phyloP scores from a whole-genome alignment of 2,329 filamentous ascomycete species.

The Curvularia spicifera region DNA sequence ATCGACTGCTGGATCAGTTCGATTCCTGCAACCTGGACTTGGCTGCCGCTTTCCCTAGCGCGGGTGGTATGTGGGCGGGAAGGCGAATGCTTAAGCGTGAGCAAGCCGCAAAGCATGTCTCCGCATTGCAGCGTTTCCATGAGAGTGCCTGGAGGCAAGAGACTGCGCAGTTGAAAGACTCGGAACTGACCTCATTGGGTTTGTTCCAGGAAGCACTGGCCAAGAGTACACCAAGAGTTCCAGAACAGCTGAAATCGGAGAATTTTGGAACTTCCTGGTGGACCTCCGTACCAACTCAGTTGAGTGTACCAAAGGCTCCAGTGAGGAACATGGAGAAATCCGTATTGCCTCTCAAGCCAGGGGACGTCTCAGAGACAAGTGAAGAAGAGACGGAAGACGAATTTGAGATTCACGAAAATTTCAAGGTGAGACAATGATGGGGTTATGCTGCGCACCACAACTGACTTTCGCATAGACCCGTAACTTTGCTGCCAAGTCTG shows the following conservation, averaged over 20 bases:
- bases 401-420: slow-evolving; percentile 45
- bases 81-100: slow-evolving; percentile 56
- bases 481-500: slow-evolving; percentile 5
- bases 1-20: slow-evolving; percentile 64
- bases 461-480: slow-evolving; percentile 24
- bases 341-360: slow-evolving; percentile 8
- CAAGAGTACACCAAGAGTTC: slow-evolving; percentile 37
- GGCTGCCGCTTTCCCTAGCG: slow-evolving; percentile 63
- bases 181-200: slow-evolving; percentile 36
- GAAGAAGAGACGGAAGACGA: slow-evolving; percentile 47
- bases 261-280: slow-evolving; percentile 33
- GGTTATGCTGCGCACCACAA: neutral
- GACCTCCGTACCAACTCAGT: slow-evolving; percentile 20
- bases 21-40: slow-evolving; percentile 63
- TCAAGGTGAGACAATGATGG: slow-evolving; percentile 26
- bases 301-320: slow-evolving; percentile 17
- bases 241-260: slow-evolving; percentile 29
- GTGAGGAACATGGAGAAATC: slow-evolving; percentile 20
- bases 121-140: slow-evolving; percentile 62
- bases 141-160: slow-evolving; percentile 53
- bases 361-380: slow-evolving; percentile 19
- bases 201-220: slow-evolving; percentile 45
- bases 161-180: slow-evolving; percentile 33
- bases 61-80: slow-evolving; percentile 54
- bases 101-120: slow-evolving; percentile 61